Evolutionary conservation across 2,329 filamentous ascomycete species (phyloP).

Genomic region (Akanthomyces uredinophilus): DNA sequence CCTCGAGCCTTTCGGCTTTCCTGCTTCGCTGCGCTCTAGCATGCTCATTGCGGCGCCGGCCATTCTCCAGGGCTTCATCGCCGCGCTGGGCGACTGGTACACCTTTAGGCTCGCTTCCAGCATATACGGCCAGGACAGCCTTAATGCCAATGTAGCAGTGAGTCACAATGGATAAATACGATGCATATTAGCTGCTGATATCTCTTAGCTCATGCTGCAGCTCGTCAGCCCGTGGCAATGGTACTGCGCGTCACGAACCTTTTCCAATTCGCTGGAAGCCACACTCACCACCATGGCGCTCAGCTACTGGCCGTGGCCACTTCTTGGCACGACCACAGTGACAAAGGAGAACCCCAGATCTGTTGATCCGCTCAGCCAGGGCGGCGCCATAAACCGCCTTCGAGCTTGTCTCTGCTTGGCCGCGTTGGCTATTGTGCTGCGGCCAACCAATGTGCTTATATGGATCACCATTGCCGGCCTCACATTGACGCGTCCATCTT

Average conservation of each 20-base stretch:
- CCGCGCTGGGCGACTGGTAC: slow-evolving; percentile 76
- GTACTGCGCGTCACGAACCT: slow-evolving; percentile 88
- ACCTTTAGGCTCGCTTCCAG: slow-evolving; percentile 76
- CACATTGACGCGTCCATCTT: slow-evolving; percentile 39
- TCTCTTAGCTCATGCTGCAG: slow-evolving; percentile 31
- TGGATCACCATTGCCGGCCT: slow-evolving; percentile 62
- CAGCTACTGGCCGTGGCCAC: slow-evolving; percentile 80
- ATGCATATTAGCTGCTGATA: not conserved
- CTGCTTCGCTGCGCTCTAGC: slow-evolving; percentile 54
- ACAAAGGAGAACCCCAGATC: slow-evolving; percentile 37
- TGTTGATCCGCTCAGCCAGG: slow-evolving; percentile 15
- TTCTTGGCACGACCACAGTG: slow-evolving; percentile 42
- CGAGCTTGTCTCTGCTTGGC: slow-evolving; percentile 67
- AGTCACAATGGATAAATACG: slow-evolving; percentile 23
- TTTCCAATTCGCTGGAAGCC: slow-evolving; percentile 93
- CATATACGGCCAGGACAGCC: slow-evolving; percentile 63
- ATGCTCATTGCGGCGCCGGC: slow-evolving; percentile 70
- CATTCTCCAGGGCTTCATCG: slow-evolving; percentile 68
- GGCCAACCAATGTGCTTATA: slow-evolving; percentile 84
- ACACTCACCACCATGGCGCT: slow-evolving; percentile 76
- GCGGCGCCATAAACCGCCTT: slow-evolving; percentile 27
- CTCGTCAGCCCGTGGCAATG: slow-evolving; percentile 71
- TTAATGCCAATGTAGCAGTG: slow-evolving; percentile 66
- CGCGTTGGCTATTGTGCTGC: slow-evolving; percentile 74
- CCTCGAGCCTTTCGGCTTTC: slow-evolving; percentile 38